These are phyloP conservation scores for Tuber melanosporum DNA, from an alignment of 495 filamentous ascomycete species.

Conservation along the genomic window DNA sequence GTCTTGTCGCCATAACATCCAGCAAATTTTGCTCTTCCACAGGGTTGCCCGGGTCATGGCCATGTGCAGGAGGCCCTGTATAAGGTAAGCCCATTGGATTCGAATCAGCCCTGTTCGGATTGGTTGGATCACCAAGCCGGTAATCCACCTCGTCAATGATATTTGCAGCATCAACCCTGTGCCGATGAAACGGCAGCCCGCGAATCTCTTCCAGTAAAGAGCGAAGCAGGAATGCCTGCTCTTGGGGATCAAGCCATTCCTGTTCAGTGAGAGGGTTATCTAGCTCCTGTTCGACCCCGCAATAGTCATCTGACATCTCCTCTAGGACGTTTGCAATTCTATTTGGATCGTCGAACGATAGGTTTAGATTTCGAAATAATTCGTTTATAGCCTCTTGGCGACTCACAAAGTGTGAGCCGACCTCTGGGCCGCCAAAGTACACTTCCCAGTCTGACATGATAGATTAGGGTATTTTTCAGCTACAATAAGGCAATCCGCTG, in stretches of 20 bases:
- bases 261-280: neutral
- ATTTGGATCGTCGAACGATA: constrained; percentile 21
- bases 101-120: neutral
- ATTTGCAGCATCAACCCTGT: constrained; percentile 23
- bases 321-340: constrained; percentile 1
- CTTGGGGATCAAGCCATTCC: neutral
- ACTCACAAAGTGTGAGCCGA: neutral
- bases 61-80: neutral
- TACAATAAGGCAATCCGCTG: neutral
- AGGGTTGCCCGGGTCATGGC: neutral
- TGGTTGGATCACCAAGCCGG: neutral
- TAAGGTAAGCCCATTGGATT: constrained; percentile 18
- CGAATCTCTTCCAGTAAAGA: constrained; percentile 14
- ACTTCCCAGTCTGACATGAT: neutral
- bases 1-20: neutral
- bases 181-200: constrained; percentile 15
- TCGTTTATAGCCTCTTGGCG: constrained; percentile 13
- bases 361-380: constrained; percentile 19
- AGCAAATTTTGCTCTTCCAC: neutral
- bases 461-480: neutral
- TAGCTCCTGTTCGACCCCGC: neutral
- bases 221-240: neutral
- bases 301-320: neutral
- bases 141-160: constrained; percentile 18
- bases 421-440: neutral